Evolutionary conservation across 2,329 filamentous ascomycete species (phyloP).

Genomic region (Pyrenochaeta sp.): DNA sequence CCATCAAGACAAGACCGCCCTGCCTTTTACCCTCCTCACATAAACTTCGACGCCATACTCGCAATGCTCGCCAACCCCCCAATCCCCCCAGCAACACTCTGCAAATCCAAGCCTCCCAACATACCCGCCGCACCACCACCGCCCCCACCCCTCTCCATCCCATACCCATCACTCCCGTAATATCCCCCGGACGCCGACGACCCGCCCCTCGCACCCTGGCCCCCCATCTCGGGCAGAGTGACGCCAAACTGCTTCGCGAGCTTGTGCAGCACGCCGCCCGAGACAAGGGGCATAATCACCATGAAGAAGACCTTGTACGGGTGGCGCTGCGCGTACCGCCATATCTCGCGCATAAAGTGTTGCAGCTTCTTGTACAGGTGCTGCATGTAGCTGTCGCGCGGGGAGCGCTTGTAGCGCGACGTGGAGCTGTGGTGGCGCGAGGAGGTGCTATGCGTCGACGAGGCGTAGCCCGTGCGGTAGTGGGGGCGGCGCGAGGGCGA

Average conservation of each 20-base stretch:
- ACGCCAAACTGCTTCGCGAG: conserved; percentile 82
- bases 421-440: conserved; percentile 59
- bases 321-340: conserved; percentile 79
- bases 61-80: conserved; percentile 58
- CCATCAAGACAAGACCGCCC: neutral
- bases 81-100: conserved; percentile 47
- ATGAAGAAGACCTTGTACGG: conserved; percentile 90
- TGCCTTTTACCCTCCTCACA: conserved; percentile 40
- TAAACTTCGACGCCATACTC: conserved; percentile 56
- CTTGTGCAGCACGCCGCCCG: conserved; percentile 80
- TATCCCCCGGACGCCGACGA: conserved; percentile 44
- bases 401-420: conserved; percentile 78
- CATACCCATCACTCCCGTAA: conserved; percentile 57
- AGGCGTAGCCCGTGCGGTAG: conserved; percentile 40
- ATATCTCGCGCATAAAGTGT: conserved; percentile 81
- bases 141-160: conserved; percentile 36
- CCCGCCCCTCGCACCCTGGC: conserved; percentile 32
- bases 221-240: conserved; percentile 67
- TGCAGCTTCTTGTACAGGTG: conserved; percentile 78
- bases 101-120: conserved; percentile 35
- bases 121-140: conserved; percentile 41
- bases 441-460: conserved; percentile 37
- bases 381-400: conserved; percentile 79
- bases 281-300: conserved; percentile 86
- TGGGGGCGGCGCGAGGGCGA: conserved; percentile 34